Conservation (phyloP, 768 basidiomycete genomes). For the Boletus subparvulus region DNA sequence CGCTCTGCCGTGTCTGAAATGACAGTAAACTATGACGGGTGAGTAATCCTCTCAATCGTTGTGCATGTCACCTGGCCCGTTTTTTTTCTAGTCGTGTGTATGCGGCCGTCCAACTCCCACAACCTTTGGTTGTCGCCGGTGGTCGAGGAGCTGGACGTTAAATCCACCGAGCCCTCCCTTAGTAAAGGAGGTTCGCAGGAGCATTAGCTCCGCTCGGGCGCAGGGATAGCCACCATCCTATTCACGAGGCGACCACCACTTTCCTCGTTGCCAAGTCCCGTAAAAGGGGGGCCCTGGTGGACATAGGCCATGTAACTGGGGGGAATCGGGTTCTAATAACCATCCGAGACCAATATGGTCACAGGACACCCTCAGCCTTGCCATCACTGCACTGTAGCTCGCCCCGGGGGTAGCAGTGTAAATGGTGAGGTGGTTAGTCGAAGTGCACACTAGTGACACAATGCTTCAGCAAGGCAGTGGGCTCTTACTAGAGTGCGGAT, state of each 20-base stretch:
- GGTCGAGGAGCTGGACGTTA: not conserved
- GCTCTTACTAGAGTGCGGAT: conserved; percentile 1
- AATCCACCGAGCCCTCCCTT: conserved; percentile 3
- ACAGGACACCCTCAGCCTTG: not conserved
- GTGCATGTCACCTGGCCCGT: conserved; percentile 1
- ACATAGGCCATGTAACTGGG: not conserved
- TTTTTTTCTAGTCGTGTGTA: not conserved
- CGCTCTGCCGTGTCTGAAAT: not conserved
- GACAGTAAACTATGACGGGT: conserved; percentile 3
- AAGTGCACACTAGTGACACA: not conserved
- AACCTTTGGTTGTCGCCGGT: not conserved
- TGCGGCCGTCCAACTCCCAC: not conserved
- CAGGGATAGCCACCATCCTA: not conserved
- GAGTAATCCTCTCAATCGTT: not conserved
- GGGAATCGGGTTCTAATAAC: conserved; percentile 4
- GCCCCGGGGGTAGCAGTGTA: no score
- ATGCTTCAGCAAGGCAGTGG: not conserved
- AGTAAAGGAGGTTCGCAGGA: not conserved
- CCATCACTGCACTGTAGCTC: not conserved
- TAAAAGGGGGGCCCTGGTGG: not conserved
- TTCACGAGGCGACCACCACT: not conserved
- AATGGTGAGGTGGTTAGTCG: not conserved
- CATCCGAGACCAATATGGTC: conserved; percentile 1
- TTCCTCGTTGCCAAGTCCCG: not conserved
- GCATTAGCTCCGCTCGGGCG: not conserved